Conservation (phyloP, 1,284 basidiomycete species). For the Puccinia polysora region DNA sequence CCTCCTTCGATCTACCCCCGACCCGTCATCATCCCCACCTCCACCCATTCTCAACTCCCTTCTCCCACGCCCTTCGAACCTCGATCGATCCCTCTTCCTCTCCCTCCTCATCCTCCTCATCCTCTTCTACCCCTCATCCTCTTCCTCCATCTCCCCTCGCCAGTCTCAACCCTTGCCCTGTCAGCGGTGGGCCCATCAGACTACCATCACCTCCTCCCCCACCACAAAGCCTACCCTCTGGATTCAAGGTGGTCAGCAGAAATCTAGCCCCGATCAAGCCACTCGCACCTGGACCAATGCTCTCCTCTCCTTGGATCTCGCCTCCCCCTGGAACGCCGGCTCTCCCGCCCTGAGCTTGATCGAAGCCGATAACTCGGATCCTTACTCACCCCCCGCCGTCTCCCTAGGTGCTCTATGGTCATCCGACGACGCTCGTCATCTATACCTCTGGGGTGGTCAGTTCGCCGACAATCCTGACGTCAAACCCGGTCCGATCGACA, state of each 20-base stretch:
- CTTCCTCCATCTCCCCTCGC: constrained; percentile 18
- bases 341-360: constrained; percentile 47
- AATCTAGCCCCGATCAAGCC: constrained; percentile 42
- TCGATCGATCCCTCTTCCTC: background rate
- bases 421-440: constrained; percentile 37
- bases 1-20: background rate
- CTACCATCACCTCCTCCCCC: constrained; percentile 30
- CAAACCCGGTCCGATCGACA: constrained; percentile 44
- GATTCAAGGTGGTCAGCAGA: constrained; percentile 48
- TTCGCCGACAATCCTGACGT: constrained; percentile 47
- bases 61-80: no score
- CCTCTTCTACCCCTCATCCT: background rate
- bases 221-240: constrained; percentile 40
- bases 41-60: background rate
- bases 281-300: constrained; percentile 49
- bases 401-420: constrained; percentile 48
- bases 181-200: constrained; percentile 29
- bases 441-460: constrained; percentile 48
- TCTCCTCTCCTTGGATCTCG: constrained; percentile 47
- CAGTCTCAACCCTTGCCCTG: constrained; percentile 39
- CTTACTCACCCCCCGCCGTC: constrained; percentile 47
- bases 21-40: background rate
- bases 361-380: constrained; percentile 47
- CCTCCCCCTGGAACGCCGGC: constrained; percentile 46
- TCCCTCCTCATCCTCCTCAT: background rate